Percentiles rank a stretch among this genome's conserved stretches.
phyloP scores from a whole-genome alignment of 495 filamentous ascomycete species.

The Cercophora samala region DNA sequence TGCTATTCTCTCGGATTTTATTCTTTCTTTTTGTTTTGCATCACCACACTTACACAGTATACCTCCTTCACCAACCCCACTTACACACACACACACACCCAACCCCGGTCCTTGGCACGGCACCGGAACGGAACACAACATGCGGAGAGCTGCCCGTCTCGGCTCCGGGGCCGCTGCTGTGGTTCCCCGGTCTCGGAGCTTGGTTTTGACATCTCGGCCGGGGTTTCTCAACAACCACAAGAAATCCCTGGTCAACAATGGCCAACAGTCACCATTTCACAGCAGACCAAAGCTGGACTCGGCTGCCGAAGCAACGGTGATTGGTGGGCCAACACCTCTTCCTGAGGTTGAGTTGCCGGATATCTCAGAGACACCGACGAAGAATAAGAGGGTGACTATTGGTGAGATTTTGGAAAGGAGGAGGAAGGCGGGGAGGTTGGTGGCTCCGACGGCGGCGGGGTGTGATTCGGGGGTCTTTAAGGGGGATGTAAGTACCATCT shows the following conservation, averaged over 20 bases:
- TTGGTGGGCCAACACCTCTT: not conserved
- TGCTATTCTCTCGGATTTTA: too few relatives aligned
- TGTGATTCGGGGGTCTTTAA: not conserved
- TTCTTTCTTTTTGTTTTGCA: not conserved
- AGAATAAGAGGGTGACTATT: not conserved
- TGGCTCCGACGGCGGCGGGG: not conserved
- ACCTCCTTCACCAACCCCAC: not conserved
- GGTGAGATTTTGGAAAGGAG: not conserved
- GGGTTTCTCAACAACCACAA: not conserved
- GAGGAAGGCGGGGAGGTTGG: not conserved
- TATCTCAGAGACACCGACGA: not conserved
- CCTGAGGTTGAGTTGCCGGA: not conserved
- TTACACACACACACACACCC: not conserved
- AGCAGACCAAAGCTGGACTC: not conserved
- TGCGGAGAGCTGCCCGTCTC: not conserved
- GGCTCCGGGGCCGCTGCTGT: not conserved
- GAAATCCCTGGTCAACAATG: not conserved
- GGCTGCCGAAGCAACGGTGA: not conserved
- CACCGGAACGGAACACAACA: not conserved
- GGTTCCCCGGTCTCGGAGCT: not conserved
- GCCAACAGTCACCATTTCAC: not conserved
- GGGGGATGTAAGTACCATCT: not conserved
- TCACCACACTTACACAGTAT: not conserved
- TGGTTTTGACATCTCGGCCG: not conserved
- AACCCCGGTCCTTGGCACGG: not conserved